Evolutionary conservation across 805 yeast genomes (phyloP).

Genomic region (Crinitomyces ghanaensis): DNA sequence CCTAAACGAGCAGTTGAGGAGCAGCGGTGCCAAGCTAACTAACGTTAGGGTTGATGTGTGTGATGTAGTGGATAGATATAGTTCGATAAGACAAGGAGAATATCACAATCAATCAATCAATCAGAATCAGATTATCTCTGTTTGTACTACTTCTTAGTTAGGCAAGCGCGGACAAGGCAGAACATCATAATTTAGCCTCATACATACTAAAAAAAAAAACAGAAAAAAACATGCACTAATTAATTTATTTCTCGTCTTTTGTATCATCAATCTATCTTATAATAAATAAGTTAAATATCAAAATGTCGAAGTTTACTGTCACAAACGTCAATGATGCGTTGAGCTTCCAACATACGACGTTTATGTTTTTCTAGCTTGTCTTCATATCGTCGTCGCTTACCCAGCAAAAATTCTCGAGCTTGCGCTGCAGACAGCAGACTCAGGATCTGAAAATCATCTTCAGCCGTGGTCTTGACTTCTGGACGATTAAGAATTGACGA

Average conservation of each 20-base stretch:
- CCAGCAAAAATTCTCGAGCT: slow-evolving; percentile 23
- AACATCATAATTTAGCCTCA: too few relatives aligned
- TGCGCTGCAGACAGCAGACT: slow-evolving; percentile 20
- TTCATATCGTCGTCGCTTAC: slow-evolving; percentile 24
- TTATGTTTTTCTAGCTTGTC: slow-evolving; percentile 23
- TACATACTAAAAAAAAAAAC: too few relatives aligned
- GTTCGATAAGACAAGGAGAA: too few relatives aligned
- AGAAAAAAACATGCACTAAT: background rate
- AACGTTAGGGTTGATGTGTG: too few relatives aligned
- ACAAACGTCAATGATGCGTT: slow-evolving; percentile 20
- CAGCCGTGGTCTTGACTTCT: background rate
- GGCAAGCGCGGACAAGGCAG: too few relatives aligned
- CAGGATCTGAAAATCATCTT: slow-evolving; percentile 12
- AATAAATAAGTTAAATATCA: slow-evolving; percentile 4
- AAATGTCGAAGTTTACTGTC: slow-evolving; percentile 19
- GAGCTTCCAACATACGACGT: slow-evolving; percentile 19
- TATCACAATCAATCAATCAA: too few relatives aligned
- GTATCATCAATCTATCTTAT: too few relatives aligned
- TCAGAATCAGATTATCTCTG: too few relatives aligned
- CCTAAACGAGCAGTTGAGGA: too few relatives aligned
- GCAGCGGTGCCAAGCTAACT: too few relatives aligned
- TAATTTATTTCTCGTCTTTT: background rate
- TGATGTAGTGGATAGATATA: too few relatives aligned
- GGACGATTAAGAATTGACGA: background rate
- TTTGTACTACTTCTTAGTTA: too few relatives aligned